phyloP scores from a whole-genome alignment of 2,329 filamentous ascomycete genomes.

The Fusarium sp. region DNA sequence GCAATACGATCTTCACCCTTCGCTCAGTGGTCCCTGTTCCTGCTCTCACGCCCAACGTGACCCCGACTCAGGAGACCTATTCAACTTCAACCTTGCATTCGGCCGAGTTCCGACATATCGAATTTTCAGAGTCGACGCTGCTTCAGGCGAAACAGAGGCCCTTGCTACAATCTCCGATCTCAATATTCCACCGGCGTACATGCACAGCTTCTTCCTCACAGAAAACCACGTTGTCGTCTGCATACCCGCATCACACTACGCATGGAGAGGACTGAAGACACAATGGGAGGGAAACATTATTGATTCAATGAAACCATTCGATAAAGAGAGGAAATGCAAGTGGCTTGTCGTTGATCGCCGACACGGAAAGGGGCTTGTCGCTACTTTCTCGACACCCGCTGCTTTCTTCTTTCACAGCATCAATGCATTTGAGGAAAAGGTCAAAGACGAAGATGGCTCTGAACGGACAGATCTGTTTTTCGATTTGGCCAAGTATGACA shows the following conservation, averaged over 20 bases:
- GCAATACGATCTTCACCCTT: constrained; percentile 72
- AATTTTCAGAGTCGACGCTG: constrained; percentile 71
- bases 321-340: constrained; percentile 62
- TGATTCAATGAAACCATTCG: constrained; percentile 73
- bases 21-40: constrained; percentile 72
- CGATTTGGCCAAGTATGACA: constrained; percentile 72
- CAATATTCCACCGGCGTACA: constrained; percentile 69
- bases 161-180: constrained; percentile 70
- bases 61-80: constrained; percentile 76
- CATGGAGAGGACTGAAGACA: constrained; percentile 66
- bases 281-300: constrained; percentile 73
- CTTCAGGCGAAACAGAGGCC: constrained; percentile 73
- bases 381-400: constrained; percentile 71
- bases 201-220: constrained; percentile 85
- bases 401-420: constrained; percentile 84
- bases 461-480: constrained; percentile 63
- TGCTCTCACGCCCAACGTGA: constrained; percentile 78
- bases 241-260: constrained; percentile 72
- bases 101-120: constrained; percentile 69
- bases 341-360: constrained; percentile 82
- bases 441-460: constrained; percentile 47
- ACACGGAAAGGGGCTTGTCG: constrained; percentile 70
- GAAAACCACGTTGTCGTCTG: constrained; percentile 77
- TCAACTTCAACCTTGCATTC: constrained; percentile 82
- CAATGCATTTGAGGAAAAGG: constrained; percentile 76